phyloP scores from a whole-genome alignment of 1,284 basidiomycete genomes.

The Pseudozyma flocculosa region DNA sequence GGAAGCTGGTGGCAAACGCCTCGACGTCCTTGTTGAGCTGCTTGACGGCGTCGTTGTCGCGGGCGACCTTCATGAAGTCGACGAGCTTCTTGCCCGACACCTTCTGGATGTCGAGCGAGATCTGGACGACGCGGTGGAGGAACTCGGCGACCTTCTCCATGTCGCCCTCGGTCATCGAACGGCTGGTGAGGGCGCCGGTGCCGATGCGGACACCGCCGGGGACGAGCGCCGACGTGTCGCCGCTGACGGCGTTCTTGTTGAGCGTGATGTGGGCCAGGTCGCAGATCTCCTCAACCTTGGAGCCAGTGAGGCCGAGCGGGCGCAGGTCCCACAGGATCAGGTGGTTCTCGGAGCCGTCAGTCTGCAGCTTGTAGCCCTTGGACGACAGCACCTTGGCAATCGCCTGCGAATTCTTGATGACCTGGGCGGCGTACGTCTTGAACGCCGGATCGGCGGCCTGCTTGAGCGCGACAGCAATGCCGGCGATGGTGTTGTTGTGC shows the following conservation, averaged over 20 bases:
- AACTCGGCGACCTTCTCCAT: conserved; percentile 83
- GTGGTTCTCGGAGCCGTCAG: conserved; percentile 95
- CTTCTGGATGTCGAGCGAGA: conserved; percentile 67
- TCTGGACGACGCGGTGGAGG: conserved; percentile 59
- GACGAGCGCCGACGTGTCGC: conserved; percentile 87
- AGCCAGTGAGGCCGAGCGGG: conserved; percentile 90
- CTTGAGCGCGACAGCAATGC: conserved; percentile 89
- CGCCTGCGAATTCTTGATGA: conserved; percentile 66
- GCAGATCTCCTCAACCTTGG: conserved; percentile 98
- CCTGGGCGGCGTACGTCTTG: conserved; percentile 90
- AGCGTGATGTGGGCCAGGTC: conserved; percentile 81
- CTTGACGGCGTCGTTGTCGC: conserved; percentile 72
- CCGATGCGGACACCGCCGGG: conserved; percentile 98
- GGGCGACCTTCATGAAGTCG: conserved; percentile 84
- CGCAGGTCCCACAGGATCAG: conserved; percentile 97
- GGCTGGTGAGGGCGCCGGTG: conserved; percentile 88
- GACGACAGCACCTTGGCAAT: conserved; percentile 51
- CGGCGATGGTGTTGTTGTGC: conserved; percentile 99
- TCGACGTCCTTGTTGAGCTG: conserved; percentile 74
- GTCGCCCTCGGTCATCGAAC: conserved; percentile 85
- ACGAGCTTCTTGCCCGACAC: conserved; percentile 92
- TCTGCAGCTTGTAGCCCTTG: conserved; percentile 80
- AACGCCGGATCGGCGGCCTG: conserved; percentile 89
- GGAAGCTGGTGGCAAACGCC: conserved; percentile 81
- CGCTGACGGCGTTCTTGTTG: conserved; percentile 91